phyloP scores from a whole-genome alignment of 768 basidiomycete genomes.

The Lactarius akahatsu region DNA sequence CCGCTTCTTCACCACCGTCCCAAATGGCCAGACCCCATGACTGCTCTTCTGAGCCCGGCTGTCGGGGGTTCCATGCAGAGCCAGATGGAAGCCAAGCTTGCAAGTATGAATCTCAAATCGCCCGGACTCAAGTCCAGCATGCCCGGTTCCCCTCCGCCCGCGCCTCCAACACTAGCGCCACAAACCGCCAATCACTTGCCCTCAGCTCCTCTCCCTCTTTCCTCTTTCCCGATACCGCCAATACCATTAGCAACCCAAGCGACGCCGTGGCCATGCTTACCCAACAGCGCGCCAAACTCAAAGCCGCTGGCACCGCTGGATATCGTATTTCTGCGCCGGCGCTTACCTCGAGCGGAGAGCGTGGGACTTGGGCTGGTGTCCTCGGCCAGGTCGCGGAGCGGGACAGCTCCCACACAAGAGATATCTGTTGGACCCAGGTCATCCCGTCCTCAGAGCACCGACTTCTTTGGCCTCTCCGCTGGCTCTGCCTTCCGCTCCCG shows the following conservation, averaged over 20 bases:
- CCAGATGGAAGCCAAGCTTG: slow-evolving; percentile 96
- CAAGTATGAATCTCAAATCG: slow-evolving; percentile 75
- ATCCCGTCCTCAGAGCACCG: slow-evolving; percentile 71
- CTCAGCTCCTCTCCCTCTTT: slow-evolving; percentile 49
- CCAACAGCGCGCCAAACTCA: slow-evolving; percentile 85
- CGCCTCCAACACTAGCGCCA: slow-evolving; percentile 50
- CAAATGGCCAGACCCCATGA: slow-evolving; percentile 72
- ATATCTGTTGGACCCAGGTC: slow-evolving; percentile 42
- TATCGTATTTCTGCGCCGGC: slow-evolving; percentile 86
- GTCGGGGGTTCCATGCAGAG: slow-evolving; percentile 92
- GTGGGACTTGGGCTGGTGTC: slow-evolving; percentile 61
- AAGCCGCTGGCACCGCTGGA: slow-evolving; percentile 72
- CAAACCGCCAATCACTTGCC: slow-evolving; percentile 73
- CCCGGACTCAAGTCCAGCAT: slow-evolving; percentile 77
- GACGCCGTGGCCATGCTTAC: slow-evolving; percentile 39
- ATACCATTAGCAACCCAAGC: slow-evolving; percentile 35
- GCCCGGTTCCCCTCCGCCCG: slow-evolving; percentile 78
- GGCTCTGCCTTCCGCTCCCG: slow-evolving; percentile 49
- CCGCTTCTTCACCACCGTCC: slow-evolving; percentile 43
- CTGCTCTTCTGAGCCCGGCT: slow-evolving; percentile 88
- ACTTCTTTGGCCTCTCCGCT: slow-evolving; percentile 61
- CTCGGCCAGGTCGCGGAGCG: slow-evolving; percentile 87
- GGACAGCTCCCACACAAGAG: slow-evolving; percentile 62
- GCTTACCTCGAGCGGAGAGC: slow-evolving; percentile 57
- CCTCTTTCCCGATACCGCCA: slow-evolving; percentile 77